phyloP scores from a whole-genome alignment of 1,284 basidiomycete species.

The Cryptococcus jaspeensis region DNA sequence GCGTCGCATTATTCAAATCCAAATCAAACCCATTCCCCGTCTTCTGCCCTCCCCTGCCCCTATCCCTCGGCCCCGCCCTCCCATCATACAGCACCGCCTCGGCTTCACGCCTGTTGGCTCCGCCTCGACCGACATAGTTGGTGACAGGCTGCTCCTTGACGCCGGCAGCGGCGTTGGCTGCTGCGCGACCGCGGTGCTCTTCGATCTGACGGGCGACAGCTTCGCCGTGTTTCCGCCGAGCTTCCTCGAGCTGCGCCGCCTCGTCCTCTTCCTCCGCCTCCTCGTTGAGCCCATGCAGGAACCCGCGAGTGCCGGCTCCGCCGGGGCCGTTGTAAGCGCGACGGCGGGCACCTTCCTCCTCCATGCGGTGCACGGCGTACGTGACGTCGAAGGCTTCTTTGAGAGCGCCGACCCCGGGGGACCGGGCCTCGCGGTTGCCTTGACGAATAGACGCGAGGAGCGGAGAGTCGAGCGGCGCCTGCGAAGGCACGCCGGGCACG shows the following conservation, averaged over 20 bases:
- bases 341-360: slow-evolving; percentile 89
- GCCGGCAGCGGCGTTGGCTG: slow-evolving; percentile 52
- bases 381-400: slow-evolving; percentile 99
- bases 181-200: slow-evolving; percentile 45
- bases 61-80: slow-evolving; percentile 72
- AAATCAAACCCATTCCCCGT: slow-evolving; percentile 64
- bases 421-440: slow-evolving; percentile 71
- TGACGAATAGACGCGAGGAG: slow-evolving; percentile 76
- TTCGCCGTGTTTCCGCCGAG: slow-evolving; percentile 57
- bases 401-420: slow-evolving; percentile 84
- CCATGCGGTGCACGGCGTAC: slow-evolving; percentile 98
- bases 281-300: slow-evolving; percentile 84
- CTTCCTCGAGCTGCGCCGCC: slow-evolving; percentile 55
- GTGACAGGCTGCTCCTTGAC: slow-evolving; percentile 50
- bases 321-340: slow-evolving; percentile 74
- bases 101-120: slow-evolving; percentile 54
- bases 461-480: slow-evolving; percentile 82
- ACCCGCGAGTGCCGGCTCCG: slow-evolving; percentile 74
- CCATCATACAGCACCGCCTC: slow-evolving; percentile 62
- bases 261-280: slow-evolving; percentile 74
- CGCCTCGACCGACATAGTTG: slow-evolving; percentile 51
- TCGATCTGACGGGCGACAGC: slow-evolving; percentile 52
- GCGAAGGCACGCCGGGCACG: slow-evolving; percentile 43
- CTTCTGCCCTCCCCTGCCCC: slow-evolving; percentile 47
- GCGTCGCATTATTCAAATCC: slow-evolving; percentile 76